Evolutionary conservation across 129 eudicot genomes (phyloP), one percentile per base, ranked within the genome.

Genomic region (Smallanthus sonchifolius): DNA sequence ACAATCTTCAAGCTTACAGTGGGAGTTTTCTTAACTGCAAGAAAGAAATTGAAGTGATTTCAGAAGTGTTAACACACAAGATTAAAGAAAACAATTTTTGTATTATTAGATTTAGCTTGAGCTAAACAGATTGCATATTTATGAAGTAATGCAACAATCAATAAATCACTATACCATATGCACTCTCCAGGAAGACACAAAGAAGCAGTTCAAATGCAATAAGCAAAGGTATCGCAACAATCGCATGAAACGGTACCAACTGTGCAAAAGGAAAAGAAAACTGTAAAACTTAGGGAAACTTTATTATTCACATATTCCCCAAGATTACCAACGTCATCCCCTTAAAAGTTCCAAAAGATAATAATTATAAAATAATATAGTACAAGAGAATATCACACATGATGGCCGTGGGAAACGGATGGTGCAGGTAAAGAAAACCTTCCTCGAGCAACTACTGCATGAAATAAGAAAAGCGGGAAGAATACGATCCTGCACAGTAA

Each of bases 341-440:
- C 68, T 64, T 32, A 70, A 75, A 74, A 62, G 7, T 45, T 65
- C 59, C 10, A 8, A 17, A 61, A 44, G 2, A 30, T 35, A 3
- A 30, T 10, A 63, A 74, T 15, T 10, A 24, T 30, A 30, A 8
- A 32, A 72, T 43, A 43, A 42, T 42, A 24, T 11, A 67, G 38
- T 38, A 60, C 35, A 75, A 67, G 61, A 73, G 7, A 65, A 64
- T 24, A 43, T 44, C 75, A 38, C 88, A 91, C 97, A 74, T 86
- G 89, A 63, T 89, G 94, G 75, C 87, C 95, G 78, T 87, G 91
- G 28, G 97, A 93, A 69, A 87, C 89, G 17, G 94, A 86, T 49
- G 97, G 95, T 24, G 91, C 97, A 56, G 97, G 97, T 48, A 87
- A 78, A 20, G 97, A 91, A 76, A 91, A 91, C 79, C 95, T 84